Evolutionary conservation across 2,329 filamentous ascomycete genomes (phyloP), one percentile per base, ranked within the genome.

Genomic region (Esteya vermicola): DNA sequence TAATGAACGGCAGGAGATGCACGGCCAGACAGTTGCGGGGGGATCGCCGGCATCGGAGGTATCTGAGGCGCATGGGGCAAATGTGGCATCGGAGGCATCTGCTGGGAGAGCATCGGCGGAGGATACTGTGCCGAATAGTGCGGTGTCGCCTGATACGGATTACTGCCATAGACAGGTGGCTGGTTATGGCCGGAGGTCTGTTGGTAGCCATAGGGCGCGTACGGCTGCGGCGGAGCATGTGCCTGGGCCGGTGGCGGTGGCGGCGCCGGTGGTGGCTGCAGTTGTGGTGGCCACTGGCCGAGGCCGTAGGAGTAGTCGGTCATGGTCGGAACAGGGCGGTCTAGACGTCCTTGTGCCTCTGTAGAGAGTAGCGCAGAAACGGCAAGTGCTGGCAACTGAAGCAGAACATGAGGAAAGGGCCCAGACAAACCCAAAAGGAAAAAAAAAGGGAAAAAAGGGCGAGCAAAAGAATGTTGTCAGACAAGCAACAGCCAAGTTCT

Each of bases 251-350:
- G 13, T 37, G 18, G 31, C 20, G 37, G 30, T 20, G 14, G 39
- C 21, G 28, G 26, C 12, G 35, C 31, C 31, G 36, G 31, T 3
- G 23, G 40, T 2, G 19, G 43, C 16, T 37, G 38, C 16, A 38
- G 39, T 19, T 40, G 39, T 12, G 19, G 36, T 4, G 42, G 47
- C 49, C 48, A 50, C 30, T 47, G 45, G 39, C 47, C 50, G 42
- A 61, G 57, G 36, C 54, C 51, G 38, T 59, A 59, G 14, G 57
- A 55, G 43, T 59, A 59, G 36, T 61, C 57, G 30, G 62, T 56
- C 61, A 66, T 67, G 7, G n/a, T n/a, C 9, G n/a, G 16, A 22
- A 14, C 20, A 36, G 10, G 21, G 9, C 9, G 13, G 12, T 10
- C 25, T n/a, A 12, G 12, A 10, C 5, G 3, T 25, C 9, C 9